These are phyloP conservation scores for Geoglossum cookeanum DNA, from an alignment of 2,329 filamentous ascomycete genomes.

Conservation along the genomic window DNA sequence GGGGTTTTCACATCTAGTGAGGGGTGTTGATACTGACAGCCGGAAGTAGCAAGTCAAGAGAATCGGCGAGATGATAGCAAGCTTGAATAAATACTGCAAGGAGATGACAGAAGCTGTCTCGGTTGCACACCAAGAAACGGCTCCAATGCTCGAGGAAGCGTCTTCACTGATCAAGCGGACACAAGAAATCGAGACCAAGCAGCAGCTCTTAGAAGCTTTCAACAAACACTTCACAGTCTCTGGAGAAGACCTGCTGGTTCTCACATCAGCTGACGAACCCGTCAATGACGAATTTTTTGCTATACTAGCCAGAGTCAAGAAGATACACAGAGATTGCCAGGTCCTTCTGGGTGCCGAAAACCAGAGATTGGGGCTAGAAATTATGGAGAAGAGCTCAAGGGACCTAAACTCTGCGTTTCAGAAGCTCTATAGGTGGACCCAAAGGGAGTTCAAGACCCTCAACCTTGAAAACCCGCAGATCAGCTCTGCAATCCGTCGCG, in stretches of 20 bases:
- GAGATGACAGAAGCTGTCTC: slow-evolving; percentile 63
- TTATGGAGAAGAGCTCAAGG: slow-evolving; percentile 80
- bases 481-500: slow-evolving; percentile 62
- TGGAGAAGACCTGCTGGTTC: slow-evolving; percentile 53
- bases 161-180: slow-evolving; percentile 53
- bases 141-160: slow-evolving; percentile 58
- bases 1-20: not conserved
- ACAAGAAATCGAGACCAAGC: slow-evolving; percentile 57
- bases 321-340: slow-evolving; percentile 75
- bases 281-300: slow-evolving; percentile 75
- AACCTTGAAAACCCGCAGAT: slow-evolving; percentile 93
- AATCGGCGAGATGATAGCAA: slow-evolving; percentile 61
- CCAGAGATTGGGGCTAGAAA: slow-evolving; percentile 68
- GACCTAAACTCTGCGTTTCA: slow-evolving; percentile 80
- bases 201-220: slow-evolving; percentile 59
- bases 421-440: slow-evolving; percentile 89
- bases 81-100: slow-evolving; percentile 59
- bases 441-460: slow-evolving; percentile 76
- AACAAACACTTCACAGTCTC: slow-evolving; percentile 67
- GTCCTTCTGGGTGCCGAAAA: slow-evolving; percentile 77
- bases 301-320: slow-evolving; percentile 59
- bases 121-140: slow-evolving; percentile 56
- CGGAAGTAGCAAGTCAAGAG: slow-evolving; percentile 56
- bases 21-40: not conserved
- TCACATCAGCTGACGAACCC: slow-evolving; percentile 63